A percentile compares a stretch with the other conserved stretches of the same genome.
Conservation (phyloP, 495 filamentous ascomycete genomes). For the Cercophora scortea region DNA sequence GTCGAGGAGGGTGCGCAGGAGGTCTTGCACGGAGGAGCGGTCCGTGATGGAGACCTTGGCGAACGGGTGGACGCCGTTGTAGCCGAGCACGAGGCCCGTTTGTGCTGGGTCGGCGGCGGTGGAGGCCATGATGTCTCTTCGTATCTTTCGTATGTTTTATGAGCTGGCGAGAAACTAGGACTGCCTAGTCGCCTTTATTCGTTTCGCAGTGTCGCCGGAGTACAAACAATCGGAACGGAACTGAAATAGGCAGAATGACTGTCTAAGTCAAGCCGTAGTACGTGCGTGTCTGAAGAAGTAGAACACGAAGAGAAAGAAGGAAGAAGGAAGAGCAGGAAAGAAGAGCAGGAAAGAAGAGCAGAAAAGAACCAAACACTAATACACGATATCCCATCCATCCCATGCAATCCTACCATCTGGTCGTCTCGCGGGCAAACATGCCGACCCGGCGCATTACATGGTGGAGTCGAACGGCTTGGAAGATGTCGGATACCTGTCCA, state of each 20-base stretch:
- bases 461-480: background rate
- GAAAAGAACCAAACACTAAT: background rate
- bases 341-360: background rate
- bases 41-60: constrained; percentile 35
- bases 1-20: constrained; percentile 52
- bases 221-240: no score
- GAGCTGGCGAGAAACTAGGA: background rate
- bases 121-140: background rate
- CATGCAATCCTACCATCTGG: background rate
- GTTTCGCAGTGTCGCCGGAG: no score
- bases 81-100: constrained; percentile 43
- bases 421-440: background rate
- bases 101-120: constrained; percentile 20
- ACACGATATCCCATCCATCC: background rate
- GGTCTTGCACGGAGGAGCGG: constrained; percentile 48
- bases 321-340: no score
- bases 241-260: no score
- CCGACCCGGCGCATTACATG: background rate
- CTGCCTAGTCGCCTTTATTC: no score
- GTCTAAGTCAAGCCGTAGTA: no score
- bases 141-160: background rate
- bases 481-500: background rate
- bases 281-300: no score
- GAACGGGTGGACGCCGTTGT: constrained; percentile 42
- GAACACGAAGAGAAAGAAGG: no score